Evolutionary conservation across 1,139 yeast species (phyloP).

Genomic region (Zygoascus meyerae): DNA sequence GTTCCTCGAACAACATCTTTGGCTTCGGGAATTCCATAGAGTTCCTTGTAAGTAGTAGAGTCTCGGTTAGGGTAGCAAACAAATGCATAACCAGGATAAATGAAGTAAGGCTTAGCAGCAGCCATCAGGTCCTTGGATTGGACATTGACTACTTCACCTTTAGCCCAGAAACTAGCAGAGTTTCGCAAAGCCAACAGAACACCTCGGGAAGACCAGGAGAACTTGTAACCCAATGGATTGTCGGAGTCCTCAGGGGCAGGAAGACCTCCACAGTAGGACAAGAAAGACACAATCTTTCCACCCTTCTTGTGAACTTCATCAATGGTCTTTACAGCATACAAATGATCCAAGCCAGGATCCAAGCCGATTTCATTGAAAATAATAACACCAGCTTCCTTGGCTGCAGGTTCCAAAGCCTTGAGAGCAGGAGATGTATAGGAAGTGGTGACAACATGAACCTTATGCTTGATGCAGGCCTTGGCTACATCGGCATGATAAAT

Average conservation of each 20-base stretch:
- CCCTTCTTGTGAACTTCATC: conserved; percentile 90
- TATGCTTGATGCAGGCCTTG: conserved; percentile 83
- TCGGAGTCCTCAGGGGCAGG: conserved; percentile 98
- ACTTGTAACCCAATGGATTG: conserved; percentile 97
- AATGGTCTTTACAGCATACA: conserved; percentile 95
- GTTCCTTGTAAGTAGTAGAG: conserved; percentile 87
- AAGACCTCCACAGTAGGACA: conserved; percentile 97
- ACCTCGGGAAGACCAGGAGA: conserved; percentile 99
- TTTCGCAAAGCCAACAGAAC: conserved; percentile 92
- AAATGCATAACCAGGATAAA: conserved; percentile 91
- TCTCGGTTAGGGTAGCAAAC: conserved; percentile 98
- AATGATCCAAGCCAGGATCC: conserved; percentile 98
- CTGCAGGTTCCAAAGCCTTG: conserved; percentile 37
- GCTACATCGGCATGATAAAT: conserved; percentile 90
- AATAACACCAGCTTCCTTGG: conserved; percentile 43
- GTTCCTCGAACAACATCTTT: conserved; percentile 96
- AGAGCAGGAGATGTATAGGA: conserved; percentile 93
- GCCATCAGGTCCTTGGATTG: conserved; percentile 91
- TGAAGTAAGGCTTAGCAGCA: conserved; percentile 89
- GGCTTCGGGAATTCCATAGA: conserved; percentile 94
- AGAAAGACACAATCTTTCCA: conserved; percentile 89
- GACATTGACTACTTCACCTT: conserved; percentile 76
- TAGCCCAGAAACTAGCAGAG: conserved; percentile 81
- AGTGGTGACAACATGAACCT: conserved; percentile 92
- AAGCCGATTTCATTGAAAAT: conserved; percentile 53